Evolutionary conservation across 1,284 basidiomycete genomes (phyloP).

Genomic region (Porogramme epimiltina): DNA sequence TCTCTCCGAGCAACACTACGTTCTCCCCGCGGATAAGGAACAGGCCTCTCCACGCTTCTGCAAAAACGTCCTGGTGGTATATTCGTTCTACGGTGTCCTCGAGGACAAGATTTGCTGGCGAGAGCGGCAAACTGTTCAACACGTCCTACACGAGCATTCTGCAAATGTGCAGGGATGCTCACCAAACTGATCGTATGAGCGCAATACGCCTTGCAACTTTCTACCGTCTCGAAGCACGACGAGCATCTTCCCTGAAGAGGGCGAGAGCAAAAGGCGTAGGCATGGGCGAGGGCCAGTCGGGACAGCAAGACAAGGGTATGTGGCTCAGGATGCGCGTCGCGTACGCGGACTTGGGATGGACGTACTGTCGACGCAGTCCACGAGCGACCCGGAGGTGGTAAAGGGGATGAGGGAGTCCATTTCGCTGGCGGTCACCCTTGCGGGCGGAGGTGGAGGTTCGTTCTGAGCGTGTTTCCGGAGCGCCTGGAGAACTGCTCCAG

Average conservation of each 20-base stretch:
- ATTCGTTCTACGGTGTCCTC: slow-evolving; percentile 90
- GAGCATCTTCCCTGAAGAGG: slow-evolving; percentile 92
- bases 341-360: slow-evolving; percentile 58
- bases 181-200: slow-evolving; percentile 99
- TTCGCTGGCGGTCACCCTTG: slow-evolving; percentile 9
- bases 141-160: neutral
- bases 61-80: slow-evolving; percentile 79
- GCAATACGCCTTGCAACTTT: slow-evolving; percentile 93
- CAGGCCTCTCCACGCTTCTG: slow-evolving; percentile 85
- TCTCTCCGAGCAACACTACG: slow-evolving; percentile 95
- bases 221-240: slow-evolving; percentile 95
- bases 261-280: slow-evolving; percentile 1
- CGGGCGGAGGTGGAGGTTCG: neutral
- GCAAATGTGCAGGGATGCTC: slow-evolving; percentile 32
- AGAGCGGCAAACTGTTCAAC: neutral
- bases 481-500: too few species aligned
- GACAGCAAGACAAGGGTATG: slow-evolving; percentile 30
- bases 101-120: slow-evolving; percentile 89
- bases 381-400: slow-evolving; percentile 93
- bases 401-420: slow-evolving; percentile 97
- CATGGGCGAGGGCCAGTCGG: slow-evolving; percentile 13
- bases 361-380: slow-evolving; percentile 99
- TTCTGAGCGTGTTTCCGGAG: neutral
- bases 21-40: slow-evolving; percentile 98
- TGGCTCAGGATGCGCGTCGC: slow-evolving; percentile 55